Percentiles rank a stretch among this genome's conserved stretches.
Conservation (phyloP, 2,329 filamentous ascomycete genomes). For the Phoma sp. region DNA sequence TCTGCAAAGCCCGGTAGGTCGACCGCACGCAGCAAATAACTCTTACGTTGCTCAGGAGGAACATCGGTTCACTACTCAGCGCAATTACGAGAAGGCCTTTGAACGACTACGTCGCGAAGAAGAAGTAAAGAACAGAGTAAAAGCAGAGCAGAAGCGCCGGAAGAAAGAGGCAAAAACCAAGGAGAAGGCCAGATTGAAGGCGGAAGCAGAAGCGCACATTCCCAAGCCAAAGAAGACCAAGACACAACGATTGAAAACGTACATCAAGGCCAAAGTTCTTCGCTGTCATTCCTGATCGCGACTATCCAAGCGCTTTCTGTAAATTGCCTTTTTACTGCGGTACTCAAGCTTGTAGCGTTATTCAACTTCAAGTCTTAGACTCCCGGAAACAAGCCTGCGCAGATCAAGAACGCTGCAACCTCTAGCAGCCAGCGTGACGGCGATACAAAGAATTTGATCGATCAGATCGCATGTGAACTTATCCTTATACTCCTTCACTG, state of each 20-base stretch:
- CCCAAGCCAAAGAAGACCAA: constrained; percentile 2
- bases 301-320: background rate
- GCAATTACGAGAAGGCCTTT: constrained; percentile 3
- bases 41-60: constrained; percentile 7
- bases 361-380: too few relatives aligned
- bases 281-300: constrained; percentile 1
- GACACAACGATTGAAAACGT: constrained; percentile 1
- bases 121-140: background rate
- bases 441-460: too few relatives aligned
- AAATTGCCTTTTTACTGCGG: too few relatives aligned
- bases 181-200: constrained; percentile 3
- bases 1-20: constrained; percentile 1
- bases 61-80: constrained; percentile 1
- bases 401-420: too few relatives aligned
- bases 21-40: background rate
- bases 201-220: background rate
- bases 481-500: too few relatives aligned
- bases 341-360: too few relatives aligned
- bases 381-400: too few relatives aligned
- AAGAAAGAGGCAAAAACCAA: constrained; percentile 2
- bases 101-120: constrained; percentile 7
- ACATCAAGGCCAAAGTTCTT: constrained; percentile 7
- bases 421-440: too few relatives aligned
- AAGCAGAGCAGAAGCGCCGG: background rate
- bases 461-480: too few relatives aligned